These are phyloP conservation scores for Claviceps sp. DNA, from an alignment of 2,329 filamentous ascomycete species.

Conservation along the genomic window DNA sequence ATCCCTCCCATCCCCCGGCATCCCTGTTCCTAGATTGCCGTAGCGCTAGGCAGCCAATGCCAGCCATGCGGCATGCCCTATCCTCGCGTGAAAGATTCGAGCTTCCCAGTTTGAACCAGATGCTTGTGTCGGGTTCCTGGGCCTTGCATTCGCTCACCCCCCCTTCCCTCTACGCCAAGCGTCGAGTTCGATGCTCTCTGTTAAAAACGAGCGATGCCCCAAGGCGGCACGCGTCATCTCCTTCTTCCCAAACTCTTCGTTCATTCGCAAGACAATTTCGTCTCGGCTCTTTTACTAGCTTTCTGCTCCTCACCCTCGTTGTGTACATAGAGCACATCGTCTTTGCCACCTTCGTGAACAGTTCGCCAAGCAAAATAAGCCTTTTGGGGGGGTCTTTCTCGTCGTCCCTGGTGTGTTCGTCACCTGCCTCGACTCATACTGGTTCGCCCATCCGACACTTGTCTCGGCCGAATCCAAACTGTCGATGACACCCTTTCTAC, in stretches of 20 bases:
- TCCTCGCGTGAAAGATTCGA: conserved; percentile 2
- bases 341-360: not conserved
- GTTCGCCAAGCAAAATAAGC: not conserved
- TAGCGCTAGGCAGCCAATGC: conserved; percentile 16
- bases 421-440: not conserved
- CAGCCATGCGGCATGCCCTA: conserved; percentile 10
- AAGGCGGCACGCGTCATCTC: not conserved
- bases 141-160: conserved; percentile 2
- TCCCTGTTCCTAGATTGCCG: conserved; percentile 5
- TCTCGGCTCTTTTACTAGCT: not conserved
- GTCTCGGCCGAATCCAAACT: not conserved
- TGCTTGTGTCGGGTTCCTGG: conserved; percentile 6
- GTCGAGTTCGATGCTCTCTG: conserved; percentile 5
- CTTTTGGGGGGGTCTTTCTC: not conserved
- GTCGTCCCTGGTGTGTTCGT: not conserved
- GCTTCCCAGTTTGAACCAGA: conserved; percentile 4
- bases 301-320: not conserved
- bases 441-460: not conserved
- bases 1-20: not conserved
- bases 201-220: conserved; percentile 4
- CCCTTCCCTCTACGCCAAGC: not conserved
- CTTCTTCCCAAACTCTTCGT: not conserved
- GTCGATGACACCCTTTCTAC: not conserved
- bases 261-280: not conserved
- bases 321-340: not conserved